These are phyloP conservation scores for Hypoxylon perforatum DNA, from an alignment of 495 filamentous ascomycete species.

Conservation along the genomic window DNA sequence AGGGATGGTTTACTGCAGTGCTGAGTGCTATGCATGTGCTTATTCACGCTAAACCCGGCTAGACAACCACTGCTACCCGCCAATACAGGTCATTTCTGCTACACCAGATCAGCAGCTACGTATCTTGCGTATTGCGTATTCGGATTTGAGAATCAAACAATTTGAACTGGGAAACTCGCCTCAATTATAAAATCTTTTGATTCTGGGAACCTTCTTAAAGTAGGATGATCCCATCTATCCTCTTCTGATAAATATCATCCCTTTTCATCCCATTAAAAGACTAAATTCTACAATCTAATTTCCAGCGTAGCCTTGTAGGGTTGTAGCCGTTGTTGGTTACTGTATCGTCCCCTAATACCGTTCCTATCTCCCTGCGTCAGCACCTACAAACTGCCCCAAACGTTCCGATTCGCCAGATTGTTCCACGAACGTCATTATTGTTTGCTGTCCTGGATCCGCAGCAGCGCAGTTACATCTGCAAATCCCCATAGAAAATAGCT, in stretches of 20 bases:
- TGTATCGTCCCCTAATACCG: neutral
- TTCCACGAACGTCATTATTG: constrained; percentile 32
- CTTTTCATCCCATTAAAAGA: neutral
- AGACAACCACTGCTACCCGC: too few species aligned
- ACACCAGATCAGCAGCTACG: constrained; percentile 17
- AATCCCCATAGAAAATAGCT: constrained; percentile 13
- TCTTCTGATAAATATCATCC: neutral
- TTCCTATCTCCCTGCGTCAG: neutral
- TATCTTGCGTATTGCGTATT: constrained; percentile 6
- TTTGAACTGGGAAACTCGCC: neutral
- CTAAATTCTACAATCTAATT: neutral
- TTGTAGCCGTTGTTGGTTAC: too few species aligned
- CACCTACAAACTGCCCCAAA: constrained; percentile 1
- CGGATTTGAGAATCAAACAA: neutral
- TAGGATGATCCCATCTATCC: neutral
- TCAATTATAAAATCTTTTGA: constrained; percentile 11
- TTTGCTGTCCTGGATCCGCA: constrained; percentile 9
- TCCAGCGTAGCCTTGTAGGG: neutral
- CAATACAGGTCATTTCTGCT: neutral
- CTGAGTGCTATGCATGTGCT: neutral
- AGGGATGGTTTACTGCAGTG: neutral
- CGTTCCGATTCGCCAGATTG: constrained; percentile 16
- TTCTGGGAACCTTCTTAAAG: neutral
- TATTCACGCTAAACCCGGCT: too few species aligned
- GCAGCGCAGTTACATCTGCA: constrained; percentile 16